These are phyloP conservation scores for Dactylis glomerata DNA, from an alignment of 176 grass and related monocot genomes.

Conservation along the genomic window DNA sequence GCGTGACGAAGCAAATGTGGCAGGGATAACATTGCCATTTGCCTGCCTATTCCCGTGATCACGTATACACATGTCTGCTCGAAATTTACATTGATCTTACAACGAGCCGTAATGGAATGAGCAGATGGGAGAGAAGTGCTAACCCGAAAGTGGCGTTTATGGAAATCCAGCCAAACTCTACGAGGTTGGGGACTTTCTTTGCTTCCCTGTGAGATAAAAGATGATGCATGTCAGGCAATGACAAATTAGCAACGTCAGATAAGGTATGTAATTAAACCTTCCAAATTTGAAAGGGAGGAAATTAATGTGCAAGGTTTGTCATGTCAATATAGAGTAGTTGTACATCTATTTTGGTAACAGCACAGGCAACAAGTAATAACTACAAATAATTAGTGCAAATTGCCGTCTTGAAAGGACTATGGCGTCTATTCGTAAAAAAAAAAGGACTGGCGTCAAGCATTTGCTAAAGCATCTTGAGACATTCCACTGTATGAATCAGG, in stretches of 20 bases:
- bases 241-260: not conserved
- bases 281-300: not conserved
- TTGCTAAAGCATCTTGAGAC: not conserved
- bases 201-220: not conserved
- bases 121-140: not conserved
- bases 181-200: not conserved
- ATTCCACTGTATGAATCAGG: not conserved
- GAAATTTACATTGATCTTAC: not conserved
- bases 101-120: not conserved
- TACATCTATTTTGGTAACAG: not conserved
- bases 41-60: not conserved
- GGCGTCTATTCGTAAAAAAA: too few relatives aligned
- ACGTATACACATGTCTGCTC: not conserved
- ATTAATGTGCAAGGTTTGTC: not conserved
- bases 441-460: not conserved
- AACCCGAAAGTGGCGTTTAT: not conserved
- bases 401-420: not conserved
- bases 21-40: not conserved
- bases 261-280: not conserved
- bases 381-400: not conserved
- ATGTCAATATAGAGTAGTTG: not conserved
- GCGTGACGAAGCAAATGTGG: not conserved
- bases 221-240: not conserved
- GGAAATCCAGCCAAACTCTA: constrained; percentile 4
- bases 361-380: not conserved